A percentile compares a stretch with the other conserved stretches of the same genome.
These are phyloP conservation scores for Patellifolia procumbens DNA, from an alignment of 179 eudicot species.

Conservation along the genomic window DNA sequence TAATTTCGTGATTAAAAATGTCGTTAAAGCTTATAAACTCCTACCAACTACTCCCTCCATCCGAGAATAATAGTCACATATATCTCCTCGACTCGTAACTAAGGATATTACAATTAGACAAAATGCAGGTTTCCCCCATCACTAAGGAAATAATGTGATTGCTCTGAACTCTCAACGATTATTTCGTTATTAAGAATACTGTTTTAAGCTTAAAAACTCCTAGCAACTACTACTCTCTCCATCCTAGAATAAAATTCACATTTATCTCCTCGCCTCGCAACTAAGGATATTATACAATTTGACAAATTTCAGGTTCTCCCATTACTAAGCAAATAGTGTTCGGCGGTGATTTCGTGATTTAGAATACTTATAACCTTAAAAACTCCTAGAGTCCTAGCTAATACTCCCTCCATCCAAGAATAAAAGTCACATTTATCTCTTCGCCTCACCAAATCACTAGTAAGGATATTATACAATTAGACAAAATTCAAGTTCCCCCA, in stretches of 20 bases:
- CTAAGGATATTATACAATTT: not conserved
- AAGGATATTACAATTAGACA: not conserved
- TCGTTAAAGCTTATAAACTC: too few species aligned
- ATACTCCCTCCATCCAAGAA: not conserved
- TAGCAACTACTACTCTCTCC: too few species aligned
- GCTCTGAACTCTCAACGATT: not conserved
- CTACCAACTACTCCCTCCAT: not conserved
- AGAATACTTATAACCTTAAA: too few species aligned
- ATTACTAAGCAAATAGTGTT: too few species aligned
- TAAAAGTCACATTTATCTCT: not conserved
- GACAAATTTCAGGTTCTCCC: not conserved
- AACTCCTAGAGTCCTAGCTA: too few species aligned
- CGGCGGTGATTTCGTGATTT: too few species aligned
- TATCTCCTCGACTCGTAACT: not conserved
- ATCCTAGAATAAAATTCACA: too few species aligned
- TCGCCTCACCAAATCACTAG: not conserved
- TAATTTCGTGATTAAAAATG: too few species aligned
- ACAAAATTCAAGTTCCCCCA: too few species aligned
- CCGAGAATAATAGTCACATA: not conserved
- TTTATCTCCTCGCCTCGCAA: too few species aligned
- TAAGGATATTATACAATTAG: not conserved
- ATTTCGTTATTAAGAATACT: not conserved
- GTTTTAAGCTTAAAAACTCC: not conserved
- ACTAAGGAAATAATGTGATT: too few species aligned
- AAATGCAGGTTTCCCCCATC: too few species aligned